Conservation (phyloP, 306 rosid species). For the Cucurbita argyrosperma region DNA sequence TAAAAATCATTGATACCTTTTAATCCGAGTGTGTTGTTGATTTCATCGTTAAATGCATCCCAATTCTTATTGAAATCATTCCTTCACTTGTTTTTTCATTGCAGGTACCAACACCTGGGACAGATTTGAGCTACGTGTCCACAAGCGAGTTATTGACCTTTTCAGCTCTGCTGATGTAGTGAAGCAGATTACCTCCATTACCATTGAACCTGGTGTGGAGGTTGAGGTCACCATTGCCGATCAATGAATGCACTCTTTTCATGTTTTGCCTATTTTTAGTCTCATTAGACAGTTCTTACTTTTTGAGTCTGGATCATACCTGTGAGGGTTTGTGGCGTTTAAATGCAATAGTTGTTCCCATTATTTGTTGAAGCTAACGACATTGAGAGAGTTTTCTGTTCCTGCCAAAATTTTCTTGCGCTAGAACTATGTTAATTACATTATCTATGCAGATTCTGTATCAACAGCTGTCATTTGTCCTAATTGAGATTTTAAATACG, state of each 20-base stretch:
- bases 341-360: background rate
- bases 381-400: background rate
- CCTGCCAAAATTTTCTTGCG: background rate
- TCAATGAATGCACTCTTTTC: background rate
- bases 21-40: background rate
- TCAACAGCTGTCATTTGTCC: background rate
- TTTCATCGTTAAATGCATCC: background rate
- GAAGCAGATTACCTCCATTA: constrained; percentile 86
- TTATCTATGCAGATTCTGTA: background rate
- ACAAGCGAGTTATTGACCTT: constrained; percentile 79
- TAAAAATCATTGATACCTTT: background rate
- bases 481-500: background rate
- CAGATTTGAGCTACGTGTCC: constrained; percentile 82
- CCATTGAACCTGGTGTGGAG: constrained; percentile 89
- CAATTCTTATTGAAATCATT: background rate
- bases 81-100: background rate
- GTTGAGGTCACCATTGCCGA: constrained; percentile 94
- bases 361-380: background rate
- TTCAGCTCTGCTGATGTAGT: constrained; percentile 91
- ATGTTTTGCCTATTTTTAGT: background rate
- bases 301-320: background rate
- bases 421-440: background rate
- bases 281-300: background rate
- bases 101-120: constrained; percentile 91
- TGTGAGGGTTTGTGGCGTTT: background rate